Evolutionary conservation across 2,329 filamentous ascomycete species (phyloP), one percentile per base, ranked within the genome.

Genomic region (Fusarium pseudoanthophilum): DNA sequence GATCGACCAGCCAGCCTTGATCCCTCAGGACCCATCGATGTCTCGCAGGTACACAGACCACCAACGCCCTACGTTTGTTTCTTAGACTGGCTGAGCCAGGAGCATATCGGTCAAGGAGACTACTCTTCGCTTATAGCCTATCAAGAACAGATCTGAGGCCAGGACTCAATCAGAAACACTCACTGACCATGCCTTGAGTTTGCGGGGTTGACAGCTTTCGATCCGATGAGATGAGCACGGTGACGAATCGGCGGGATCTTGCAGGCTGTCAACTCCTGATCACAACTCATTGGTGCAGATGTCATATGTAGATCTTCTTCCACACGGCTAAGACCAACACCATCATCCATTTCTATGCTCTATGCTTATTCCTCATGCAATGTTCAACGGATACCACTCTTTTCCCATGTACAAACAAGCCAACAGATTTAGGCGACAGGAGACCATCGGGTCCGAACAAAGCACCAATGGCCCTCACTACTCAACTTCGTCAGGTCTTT

Each of bases 141-240:
- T 37, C 42, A 46, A 46, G 34, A 43, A 46, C 45, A 32, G 39
- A 36, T 32, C 15, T 43, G 60, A 51, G 48, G 16, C 62, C 53
- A 34, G 36, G 30, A 11, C 53, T 32, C 43, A n/a, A 26, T 26
- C 37, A 40, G 7, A n/a, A 30, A 24, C 42, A 67, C 28, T n/a
- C 42, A 60, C 28, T 28, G 40, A 26, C 26, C 68, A 64, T 56
- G 36, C 53, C 46, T 39, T 43, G 34, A 49, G 57, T 71, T 55
- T 67, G 45, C 59, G 64, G 68, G 69, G 53, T 69, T 59, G 51
- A 52, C 45, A 61, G 46, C 55, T 65, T 32, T 72, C 51, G 53
- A 70, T 39, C 20, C 49, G 30, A 64, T 32, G 48, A 37, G 68
- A 51, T 49, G 58, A 69, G 57, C 51, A 72, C 39, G 46, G 60